Evolutionary conservation across 768 basidiomycete species (phyloP).

Genomic region (Clavaria fumosa): DNA sequence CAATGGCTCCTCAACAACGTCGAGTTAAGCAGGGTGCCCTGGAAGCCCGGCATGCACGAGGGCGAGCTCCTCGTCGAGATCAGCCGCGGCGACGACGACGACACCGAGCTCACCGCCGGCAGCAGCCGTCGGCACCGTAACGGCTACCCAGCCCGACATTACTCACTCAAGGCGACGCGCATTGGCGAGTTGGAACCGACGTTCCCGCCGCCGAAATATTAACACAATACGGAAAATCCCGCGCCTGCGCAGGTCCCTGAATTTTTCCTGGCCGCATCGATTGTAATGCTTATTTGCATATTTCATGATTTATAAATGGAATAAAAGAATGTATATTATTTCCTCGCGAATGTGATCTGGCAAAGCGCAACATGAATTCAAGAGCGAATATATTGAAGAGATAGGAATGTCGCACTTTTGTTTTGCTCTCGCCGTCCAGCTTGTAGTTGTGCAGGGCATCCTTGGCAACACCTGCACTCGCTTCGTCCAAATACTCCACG

Average conservation of each 20-base stretch:
- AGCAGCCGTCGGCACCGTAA: too few relatives aligned
- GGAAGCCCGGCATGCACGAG: slow-evolving; percentile 21
- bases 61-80: slow-evolving; percentile 25
- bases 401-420: slow-evolving; percentile 49
- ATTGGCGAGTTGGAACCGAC: too few relatives aligned
- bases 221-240: too few relatives aligned
- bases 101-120: slow-evolving; percentile 7
- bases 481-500: slow-evolving; percentile 94
- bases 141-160: too few relatives aligned
- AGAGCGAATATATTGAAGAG: slow-evolving; percentile 2
- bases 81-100: slow-evolving; percentile 8
- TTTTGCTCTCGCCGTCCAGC: slow-evolving; percentile 94
- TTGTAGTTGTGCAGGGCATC: slow-evolving; percentile 97
- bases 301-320: background rate
- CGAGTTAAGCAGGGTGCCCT: slow-evolving; percentile 28
- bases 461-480: slow-evolving; percentile 78
- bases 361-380: too few relatives aligned
- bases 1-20: slow-evolving; percentile 30
- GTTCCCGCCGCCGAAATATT: too few relatives aligned
- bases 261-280: background rate
- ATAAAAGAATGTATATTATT: slow-evolving; percentile 21
- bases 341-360: slow-evolving; percentile 64
- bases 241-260: too few relatives aligned
- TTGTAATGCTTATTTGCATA: background rate
- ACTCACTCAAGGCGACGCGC: too few relatives aligned